These are phyloP conservation scores for Ceratorhiza oryzae-sativae DNA, from an alignment of 1,284 basidiomycete genomes.

Conservation along the genomic window DNA sequence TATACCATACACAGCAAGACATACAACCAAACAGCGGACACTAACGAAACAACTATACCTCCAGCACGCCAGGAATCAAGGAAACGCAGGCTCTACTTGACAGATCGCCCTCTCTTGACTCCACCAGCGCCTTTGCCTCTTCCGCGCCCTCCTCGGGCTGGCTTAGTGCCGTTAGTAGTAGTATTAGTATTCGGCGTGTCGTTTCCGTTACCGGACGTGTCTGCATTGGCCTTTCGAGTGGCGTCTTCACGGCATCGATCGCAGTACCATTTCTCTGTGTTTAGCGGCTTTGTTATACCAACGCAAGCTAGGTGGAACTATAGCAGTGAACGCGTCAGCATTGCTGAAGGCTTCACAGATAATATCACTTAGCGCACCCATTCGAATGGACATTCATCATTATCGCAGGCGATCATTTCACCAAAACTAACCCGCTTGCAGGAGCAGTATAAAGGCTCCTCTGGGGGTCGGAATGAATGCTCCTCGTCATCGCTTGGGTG, in stretches of 20 bases:
- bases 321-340: neutral
- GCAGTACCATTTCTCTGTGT: conserved; percentile 37
- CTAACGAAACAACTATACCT: conserved; percentile 12
- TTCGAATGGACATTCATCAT: conserved; percentile 85
- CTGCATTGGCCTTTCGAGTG: conserved; percentile 6
- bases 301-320: conserved; percentile 36
- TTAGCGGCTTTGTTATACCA: conserved; percentile 31
- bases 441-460: conserved; percentile 83
- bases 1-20: conserved; percentile 6
- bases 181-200: neutral
- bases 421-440: conserved; percentile 89
- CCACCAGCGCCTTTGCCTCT: conserved; percentile 33
- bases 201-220: neutral
- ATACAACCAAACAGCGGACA: neutral
- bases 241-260: conserved; percentile 29
- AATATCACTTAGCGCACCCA: conserved; percentile 74
- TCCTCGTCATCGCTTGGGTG: conserved; percentile 59
- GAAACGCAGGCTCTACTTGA: conserved; percentile 10
- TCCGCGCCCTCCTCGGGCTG: conserved; percentile 28
- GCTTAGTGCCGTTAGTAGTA: conserved; percentile 21
- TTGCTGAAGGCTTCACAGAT: no score
- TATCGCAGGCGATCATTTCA: conserved; percentile 98
- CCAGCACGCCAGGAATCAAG: neutral
- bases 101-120: conserved; percentile 29
- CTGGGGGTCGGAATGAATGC: conserved; percentile 54